Percentiles rank a stretch among this genome's conserved stretches.
Conservation (phyloP, 2,329 filamentous ascomycete genomes). For the Alternaria brassicae region DNA sequence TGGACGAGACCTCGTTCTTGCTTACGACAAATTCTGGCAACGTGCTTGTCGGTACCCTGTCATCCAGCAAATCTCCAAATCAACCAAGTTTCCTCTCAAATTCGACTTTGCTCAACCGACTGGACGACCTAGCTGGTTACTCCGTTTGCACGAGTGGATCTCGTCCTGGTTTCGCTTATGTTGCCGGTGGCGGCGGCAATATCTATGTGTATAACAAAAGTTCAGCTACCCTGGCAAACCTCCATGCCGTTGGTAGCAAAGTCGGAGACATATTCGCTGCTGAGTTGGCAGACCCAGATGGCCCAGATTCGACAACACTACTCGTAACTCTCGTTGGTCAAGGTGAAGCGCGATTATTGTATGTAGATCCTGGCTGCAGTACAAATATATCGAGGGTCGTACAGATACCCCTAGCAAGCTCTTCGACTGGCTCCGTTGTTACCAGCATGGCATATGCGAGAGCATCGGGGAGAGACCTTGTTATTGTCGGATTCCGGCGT, state of each 20-base stretch:
- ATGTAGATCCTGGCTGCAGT: slow-evolving; percentile 15
- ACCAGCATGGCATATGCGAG: slow-evolving; percentile 57
- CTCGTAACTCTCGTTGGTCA: slow-evolving; percentile 51
- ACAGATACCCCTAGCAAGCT: slow-evolving; percentile 24
- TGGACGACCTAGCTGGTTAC: slow-evolving; percentile 56
- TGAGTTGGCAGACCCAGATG: not conserved
- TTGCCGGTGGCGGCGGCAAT: slow-evolving; percentile 56
- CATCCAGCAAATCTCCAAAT: not conserved
- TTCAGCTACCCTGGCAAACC: slow-evolving; percentile 21
- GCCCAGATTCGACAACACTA: slow-evolving; percentile 34
- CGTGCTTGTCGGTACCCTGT: slow-evolving; percentile 56
- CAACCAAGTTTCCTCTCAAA: slow-evolving; percentile 10
- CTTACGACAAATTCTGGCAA: slow-evolving; percentile 66
- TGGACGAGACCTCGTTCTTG: slow-evolving; percentile 62
- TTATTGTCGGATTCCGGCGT: slow-evolving; percentile 64
- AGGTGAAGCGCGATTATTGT: slow-evolving; percentile 43
- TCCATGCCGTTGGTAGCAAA: slow-evolving; percentile 47
- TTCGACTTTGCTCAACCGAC: slow-evolving; percentile 42
- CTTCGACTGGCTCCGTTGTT: slow-evolving; percentile 58
- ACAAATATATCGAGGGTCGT: slow-evolving; percentile 10
- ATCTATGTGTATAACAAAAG: slow-evolving; percentile 50
- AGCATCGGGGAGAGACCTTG: slow-evolving; percentile 27
- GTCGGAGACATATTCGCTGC: slow-evolving; percentile 51
- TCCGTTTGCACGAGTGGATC: slow-evolving; percentile 54
- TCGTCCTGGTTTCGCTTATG: slow-evolving; percentile 50